phyloP scores from a whole-genome alignment of 225 moss, liverwort and hornwort species.

The Lunularia cruciata region DNA sequence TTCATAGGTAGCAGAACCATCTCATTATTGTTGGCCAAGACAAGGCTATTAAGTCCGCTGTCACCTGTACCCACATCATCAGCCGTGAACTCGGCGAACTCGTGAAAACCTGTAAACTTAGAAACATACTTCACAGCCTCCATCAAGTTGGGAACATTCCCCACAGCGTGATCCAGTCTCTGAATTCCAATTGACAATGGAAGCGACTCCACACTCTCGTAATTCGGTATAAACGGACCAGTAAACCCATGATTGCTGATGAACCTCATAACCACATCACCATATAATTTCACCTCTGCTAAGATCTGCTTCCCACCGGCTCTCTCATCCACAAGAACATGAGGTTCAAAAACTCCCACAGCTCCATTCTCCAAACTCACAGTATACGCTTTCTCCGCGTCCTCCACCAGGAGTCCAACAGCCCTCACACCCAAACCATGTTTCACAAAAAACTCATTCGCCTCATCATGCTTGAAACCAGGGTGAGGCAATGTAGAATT shows the following conservation, averaged over 20 bases:
- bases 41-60: conserved; percentile 76
- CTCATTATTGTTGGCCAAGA: conserved; percentile 73
- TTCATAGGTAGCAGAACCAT: conserved; percentile 77
- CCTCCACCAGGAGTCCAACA: conserved; percentile 76
- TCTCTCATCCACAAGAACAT: conserved; percentile 44
- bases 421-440: conserved; percentile 89
- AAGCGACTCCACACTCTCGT: conserved; percentile 68
- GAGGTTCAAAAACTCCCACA: conserved; percentile 60
- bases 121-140: conserved; percentile 56
- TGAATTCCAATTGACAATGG: conserved; percentile 77
- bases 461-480: conserved; percentile 58
- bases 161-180: conserved; percentile 77
- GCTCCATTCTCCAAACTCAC: conserved; percentile 73
- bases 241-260: conserved; percentile 80
- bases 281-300: conserved; percentile 78
- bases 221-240: conserved; percentile 80
- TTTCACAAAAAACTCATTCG: conserved; percentile 47
- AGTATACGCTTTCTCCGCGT: conserved; percentile 63
- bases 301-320: conserved; percentile 62
- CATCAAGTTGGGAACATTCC: conserved; percentile 63
- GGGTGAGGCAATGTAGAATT: conserved; percentile 60
- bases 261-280: conserved; percentile 84
- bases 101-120: conserved; percentile 75
- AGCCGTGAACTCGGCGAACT: conserved; percentile 70
- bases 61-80: conserved; percentile 68